These are phyloP conservation scores for Metschnikowia reukaufii DNA, from an alignment of 805 yeast species.

Conservation along the genomic window DNA sequence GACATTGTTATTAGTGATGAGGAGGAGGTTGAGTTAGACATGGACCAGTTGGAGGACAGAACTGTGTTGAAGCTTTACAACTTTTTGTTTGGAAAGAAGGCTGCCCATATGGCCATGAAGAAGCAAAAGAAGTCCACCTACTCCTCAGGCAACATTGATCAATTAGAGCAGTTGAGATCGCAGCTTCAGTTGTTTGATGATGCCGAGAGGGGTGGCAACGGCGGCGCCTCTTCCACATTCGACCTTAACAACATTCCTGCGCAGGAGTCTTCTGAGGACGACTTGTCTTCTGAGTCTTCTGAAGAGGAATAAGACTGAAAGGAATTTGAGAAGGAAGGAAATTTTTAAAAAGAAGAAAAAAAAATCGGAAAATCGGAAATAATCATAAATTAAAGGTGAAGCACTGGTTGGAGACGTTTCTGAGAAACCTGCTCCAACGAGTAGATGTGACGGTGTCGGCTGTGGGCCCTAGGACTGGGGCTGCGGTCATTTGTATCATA, in stretches of 20 bases:
- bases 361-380: not conserved
- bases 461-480: slow-evolving; percentile 2
- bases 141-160: slow-evolving; percentile 36
- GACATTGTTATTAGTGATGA: slow-evolving; percentile 62
- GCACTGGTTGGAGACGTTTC: not conserved
- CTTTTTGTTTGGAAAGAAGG: slow-evolving; percentile 57
- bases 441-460: not conserved
- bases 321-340: not conserved
- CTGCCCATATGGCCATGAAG: slow-evolving; percentile 41
- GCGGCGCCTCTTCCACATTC: slow-evolving; percentile 24
- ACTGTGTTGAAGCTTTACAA: slow-evolving; percentile 83
- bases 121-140: slow-evolving; percentile 39
- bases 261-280: slow-evolving; percentile 52
- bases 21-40: slow-evolving; percentile 89
- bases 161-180: slow-evolving; percentile 66
- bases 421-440: not conserved
- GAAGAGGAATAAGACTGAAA: slow-evolving; percentile 59
- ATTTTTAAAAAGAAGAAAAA: not conserved
- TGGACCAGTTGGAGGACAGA: slow-evolving; percentile 84
- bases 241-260: slow-evolving; percentile 37
- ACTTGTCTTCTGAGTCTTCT: slow-evolving; percentile 54
- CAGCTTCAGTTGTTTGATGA: slow-evolving; percentile 47
- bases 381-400: not conserved
- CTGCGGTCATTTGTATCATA: slow-evolving; percentile 15
- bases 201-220: slow-evolving; percentile 25